Conservation (phyloP, 1,139 yeast species). For the Blastobotrys ciferrii region DNA sequence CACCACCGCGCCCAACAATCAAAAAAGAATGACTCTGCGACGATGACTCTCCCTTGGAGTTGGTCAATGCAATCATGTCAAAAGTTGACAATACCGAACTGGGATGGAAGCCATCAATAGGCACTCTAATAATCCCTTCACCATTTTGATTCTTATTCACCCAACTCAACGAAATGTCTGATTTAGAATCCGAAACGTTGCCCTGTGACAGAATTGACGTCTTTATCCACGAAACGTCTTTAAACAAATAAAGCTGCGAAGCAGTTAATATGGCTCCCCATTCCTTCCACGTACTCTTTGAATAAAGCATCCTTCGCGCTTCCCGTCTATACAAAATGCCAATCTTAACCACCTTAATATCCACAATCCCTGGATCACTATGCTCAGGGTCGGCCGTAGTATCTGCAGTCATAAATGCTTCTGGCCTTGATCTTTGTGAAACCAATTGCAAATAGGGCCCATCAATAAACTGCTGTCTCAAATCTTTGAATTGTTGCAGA, state of each 20-base stretch:
- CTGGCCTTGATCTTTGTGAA: slow-evolving; percentile 39
- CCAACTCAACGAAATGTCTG: slow-evolving; percentile 13
- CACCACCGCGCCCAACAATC: slow-evolving; percentile 36
- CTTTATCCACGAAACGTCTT: slow-evolving; percentile 41
- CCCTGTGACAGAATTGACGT: slow-evolving; percentile 19
- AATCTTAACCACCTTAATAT: slow-evolving; percentile 40
- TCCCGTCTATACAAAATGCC: slow-evolving; percentile 41
- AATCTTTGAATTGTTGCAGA: slow-evolving; percentile 28
- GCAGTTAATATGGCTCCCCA: slow-evolving; percentile 46
- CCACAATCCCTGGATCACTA: slow-evolving; percentile 41
- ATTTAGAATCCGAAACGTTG: background rate
- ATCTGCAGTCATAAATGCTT: slow-evolving; percentile 33
- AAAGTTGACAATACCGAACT: slow-evolving; percentile 37
- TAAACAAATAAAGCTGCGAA: slow-evolving; percentile 42
- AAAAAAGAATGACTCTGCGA: slow-evolving; percentile 28
- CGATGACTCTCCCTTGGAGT: slow-evolving; percentile 14
- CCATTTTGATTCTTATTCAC: slow-evolving; percentile 9
- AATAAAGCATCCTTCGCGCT: slow-evolving; percentile 35
- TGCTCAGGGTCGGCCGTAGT: slow-evolving; percentile 28
- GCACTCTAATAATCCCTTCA: slow-evolving; percentile 31
- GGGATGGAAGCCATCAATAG: slow-evolving; percentile 42
- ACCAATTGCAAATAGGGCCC: slow-evolving; percentile 40
- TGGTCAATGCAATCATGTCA: slow-evolving; percentile 39
- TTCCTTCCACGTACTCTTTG: slow-evolving; percentile 39
- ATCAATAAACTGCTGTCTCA: slow-evolving; percentile 34